Evolutionary conservation across 345 rosid genomes (phyloP), one percentile per base, ranked within the genome.

Genomic region (Salix arbutifolia): DNA sequence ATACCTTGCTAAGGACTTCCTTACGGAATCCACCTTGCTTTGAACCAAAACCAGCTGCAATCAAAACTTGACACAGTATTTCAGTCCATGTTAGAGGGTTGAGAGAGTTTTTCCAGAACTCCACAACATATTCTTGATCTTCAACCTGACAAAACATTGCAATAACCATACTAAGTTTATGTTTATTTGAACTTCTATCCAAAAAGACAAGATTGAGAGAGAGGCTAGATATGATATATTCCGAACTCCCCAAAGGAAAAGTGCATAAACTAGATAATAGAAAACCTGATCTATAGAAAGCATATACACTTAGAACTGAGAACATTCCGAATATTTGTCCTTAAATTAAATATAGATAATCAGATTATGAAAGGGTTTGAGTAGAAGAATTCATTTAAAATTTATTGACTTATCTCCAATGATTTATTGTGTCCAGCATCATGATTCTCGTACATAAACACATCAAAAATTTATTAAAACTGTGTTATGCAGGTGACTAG

Each of bases 31-130:
- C 72, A 73, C 87, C 87, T 71, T 86, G 88, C 79, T 83, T 85
- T 74, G 96, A 88, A 75, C 97, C 97, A 89, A 87, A 92, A 71
- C 99, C 99, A 83, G 97, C 99, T 58, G 98, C 97, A 73, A 91
- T 87, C 80, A 87, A 80, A 77, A 93, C 84, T 87, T 92, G 98
- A 69, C 88, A 92, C 80, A 96, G 77, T 83, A 92, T 87, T 78
- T 96, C 98, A 4, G 89, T 74, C 99, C 99, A 96, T 64, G 99
- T 96, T 69, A 96, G 89, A 75, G 99, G 91, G 71, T 96, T 96
- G 79, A 96, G 78, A 69, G 94, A 93, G 71, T 80, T 83, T 79
- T 86, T 92, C 99, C 99, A 96, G 82, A 90, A 79, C 75, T 90
- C 90, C 53, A 93, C 71, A 81, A 91, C 35, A 79, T 73, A 81